Conservation (phyloP, 1,139 yeast genomes). For the Suhomyces taliae region DNA sequence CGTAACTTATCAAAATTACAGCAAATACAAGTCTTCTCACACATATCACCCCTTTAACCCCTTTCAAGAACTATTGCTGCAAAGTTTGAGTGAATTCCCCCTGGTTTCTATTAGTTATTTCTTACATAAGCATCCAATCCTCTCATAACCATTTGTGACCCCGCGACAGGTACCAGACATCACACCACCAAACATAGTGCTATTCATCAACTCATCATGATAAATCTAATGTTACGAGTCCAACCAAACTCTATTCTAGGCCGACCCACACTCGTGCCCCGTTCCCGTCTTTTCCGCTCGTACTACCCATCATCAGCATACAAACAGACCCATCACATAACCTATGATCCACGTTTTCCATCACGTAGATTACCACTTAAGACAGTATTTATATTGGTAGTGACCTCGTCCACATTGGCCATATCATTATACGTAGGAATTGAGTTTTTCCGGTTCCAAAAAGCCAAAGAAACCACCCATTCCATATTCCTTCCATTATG, state of each 20-base stretch:
- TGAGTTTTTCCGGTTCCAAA: constrained; percentile 21
- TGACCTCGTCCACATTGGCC: constrained; percentile 25
- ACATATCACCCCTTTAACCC: too few species aligned
- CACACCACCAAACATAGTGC: too few species aligned
- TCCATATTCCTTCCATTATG: constrained; percentile 33
- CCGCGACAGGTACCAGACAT: too few species aligned
- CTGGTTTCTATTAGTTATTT: too few species aligned
- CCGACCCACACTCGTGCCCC: not conserved
- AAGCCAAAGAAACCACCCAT: constrained; percentile 7
- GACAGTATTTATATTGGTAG: constrained; percentile 24
- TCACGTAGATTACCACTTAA: constrained; percentile 18
- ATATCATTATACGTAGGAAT: constrained; percentile 26
- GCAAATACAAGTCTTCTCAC: too few species aligned
- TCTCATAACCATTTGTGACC: too few species aligned
- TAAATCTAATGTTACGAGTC: not conserved
- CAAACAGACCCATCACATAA: constrained; percentile 3
- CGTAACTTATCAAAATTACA: too few species aligned
- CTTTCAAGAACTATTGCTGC: too few species aligned
- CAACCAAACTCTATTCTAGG: not conserved
- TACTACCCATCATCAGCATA: not conserved
- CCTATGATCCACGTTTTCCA: constrained; percentile 3
- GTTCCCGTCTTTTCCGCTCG: not conserved
- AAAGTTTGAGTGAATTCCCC: too few species aligned
- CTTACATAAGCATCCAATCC: too few species aligned
- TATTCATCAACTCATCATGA: not conserved